Base-by-base conservation (phyloP, 1,284 basidiomycete genomes). In the Ustilago nuda region DNA sequence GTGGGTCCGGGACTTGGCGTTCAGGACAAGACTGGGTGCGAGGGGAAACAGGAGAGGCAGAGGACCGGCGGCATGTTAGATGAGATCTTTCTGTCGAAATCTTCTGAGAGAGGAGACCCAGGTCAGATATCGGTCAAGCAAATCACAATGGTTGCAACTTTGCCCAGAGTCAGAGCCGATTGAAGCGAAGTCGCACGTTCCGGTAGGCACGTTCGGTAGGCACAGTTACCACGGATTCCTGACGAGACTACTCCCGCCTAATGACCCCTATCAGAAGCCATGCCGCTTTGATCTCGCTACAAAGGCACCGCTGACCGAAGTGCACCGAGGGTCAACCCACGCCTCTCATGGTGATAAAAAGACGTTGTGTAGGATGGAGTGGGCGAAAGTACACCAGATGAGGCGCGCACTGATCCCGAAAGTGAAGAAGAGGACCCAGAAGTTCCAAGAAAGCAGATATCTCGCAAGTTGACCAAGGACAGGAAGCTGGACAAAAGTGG, bases 1-100 rank as follows among this genome's bases (percentile, higher is more conserved):
- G 54, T 58, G 46, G 39, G 57, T 56, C 17, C 61, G 61, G 53
- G 30, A 39, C 67, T 70, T 64, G 67, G 67, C 61, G 46, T 63
- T 50, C 46, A 30, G 46, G 35, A 36, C 45, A n/a, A 35, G 51
- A 37, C 9, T 50, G 66, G 46, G 11, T 50, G 66, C 30, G 39
- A 36, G 43, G 56, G 61, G 48, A 35, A 61, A 46, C 11, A 43
- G 17, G 12, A 41, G 43, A 37, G 12, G 48, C 8, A 35, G 23
- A 27, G 8, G 52, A 27, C 43, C 56, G 63, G 56, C 63, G 50
- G 63, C 7, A 58, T 45, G 23, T 46, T 55, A 15, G 39, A 27
- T 23, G 23, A 56, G n/a, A 53, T 43, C 32, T 64, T 53, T 37
- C 33, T 56, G 19, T 19, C 35, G 37, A 50, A 58, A 58, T 15